Base-by-base conservation (phyloP, 805 yeast species). In the Wickerhamia fluorescens region DNA sequence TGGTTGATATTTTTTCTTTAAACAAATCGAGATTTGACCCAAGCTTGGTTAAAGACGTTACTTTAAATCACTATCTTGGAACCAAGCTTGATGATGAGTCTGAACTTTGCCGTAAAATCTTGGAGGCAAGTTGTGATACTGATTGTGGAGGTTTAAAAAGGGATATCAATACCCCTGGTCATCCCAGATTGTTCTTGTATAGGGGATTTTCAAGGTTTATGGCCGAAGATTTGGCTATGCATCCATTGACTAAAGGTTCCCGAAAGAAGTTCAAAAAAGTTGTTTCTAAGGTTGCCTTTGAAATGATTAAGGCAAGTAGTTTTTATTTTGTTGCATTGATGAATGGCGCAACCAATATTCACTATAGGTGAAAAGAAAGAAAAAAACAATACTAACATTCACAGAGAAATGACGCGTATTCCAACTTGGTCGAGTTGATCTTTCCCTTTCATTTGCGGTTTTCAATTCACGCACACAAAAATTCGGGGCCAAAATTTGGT, bases 401-500 rank as follows among this genome's bases (percentile, higher is more conserved):
- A 10, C 30, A 49, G 38, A 55, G 80, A 39, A 75, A 75, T 43
- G 81, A 75, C 42, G 80, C 81, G 2, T 74, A 75, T 44, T 74
- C 80, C 6, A 75, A 75, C 45, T 54, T 74, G 40, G 78, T 75
- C 20, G 81, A 74, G 36, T 49, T 74, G 33, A 45, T 73, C 20
- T 73, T 75, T 34, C 81, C 81, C 5, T 72, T 68, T 44, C 78
- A 74, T 42, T 47, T 74, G 45, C 60, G 81, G 41, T 56, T 74
- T 19, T 73, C 79, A 6, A 74, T 75, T 36, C 81, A 75, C 47
- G 78, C 80, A 0, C 80, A 75, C 45, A 64, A 56, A 21, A 75
- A 74, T 36, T 44, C 55, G 20, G 81, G 80, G 1, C 81, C 81
- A 9, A 75, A 75, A 47, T 74, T 57, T 50, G 80, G 79, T 14